Evolutionary conservation across 352 stramenopile genomes (phyloP), one percentile per base, ranked within the genome.

Genomic region (Globisporangium barbulae): DNA sequence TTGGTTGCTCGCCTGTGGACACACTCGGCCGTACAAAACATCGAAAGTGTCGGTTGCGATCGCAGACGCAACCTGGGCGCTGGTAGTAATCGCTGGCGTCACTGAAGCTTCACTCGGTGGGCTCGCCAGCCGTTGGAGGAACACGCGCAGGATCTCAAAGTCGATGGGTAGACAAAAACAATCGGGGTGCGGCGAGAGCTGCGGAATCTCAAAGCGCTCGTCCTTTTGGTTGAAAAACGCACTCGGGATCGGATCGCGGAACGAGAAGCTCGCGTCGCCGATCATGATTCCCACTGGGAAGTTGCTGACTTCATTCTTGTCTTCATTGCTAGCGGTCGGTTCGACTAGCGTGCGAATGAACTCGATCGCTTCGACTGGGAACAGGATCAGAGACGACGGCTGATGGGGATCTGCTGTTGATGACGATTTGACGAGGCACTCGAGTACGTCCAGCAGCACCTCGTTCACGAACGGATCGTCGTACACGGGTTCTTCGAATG

Each of bases 101-200:
- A 30, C 12, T 57, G 53, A 9, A 8, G 47, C 4, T 37, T 7
- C 17, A 21, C 13, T 48, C 7, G 55, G 55, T 13, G 35, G 17
- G 39, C 35, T 3, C 17, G 28, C 33, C 17, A 83, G 63, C 28
- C 70, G 52, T 10, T 74, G 21, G 35, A 90, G 71, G 31, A 86
- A 82, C 3, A 76, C 19, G 30, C 74, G 50, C 12, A 94, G 68
- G 33, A 92, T 75, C 52, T 87, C 78, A 33, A 94, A 90, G 63
- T 94, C 85, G 0, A 92, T 77, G 12, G 85, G 83, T 17, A 94
- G 70, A 37, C 85, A 94, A 57, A 94, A 94, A 33, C 85, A 94
- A 28, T 94, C 80, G 17, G 83, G 83, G 41, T 91, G 82, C 8
- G 85, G 85, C 33, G 83, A 91, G 9, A 94, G 61, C 55, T 94